Conservation (phyloP, 208 protist species). For the Sergeia podlipaevii region DNA sequence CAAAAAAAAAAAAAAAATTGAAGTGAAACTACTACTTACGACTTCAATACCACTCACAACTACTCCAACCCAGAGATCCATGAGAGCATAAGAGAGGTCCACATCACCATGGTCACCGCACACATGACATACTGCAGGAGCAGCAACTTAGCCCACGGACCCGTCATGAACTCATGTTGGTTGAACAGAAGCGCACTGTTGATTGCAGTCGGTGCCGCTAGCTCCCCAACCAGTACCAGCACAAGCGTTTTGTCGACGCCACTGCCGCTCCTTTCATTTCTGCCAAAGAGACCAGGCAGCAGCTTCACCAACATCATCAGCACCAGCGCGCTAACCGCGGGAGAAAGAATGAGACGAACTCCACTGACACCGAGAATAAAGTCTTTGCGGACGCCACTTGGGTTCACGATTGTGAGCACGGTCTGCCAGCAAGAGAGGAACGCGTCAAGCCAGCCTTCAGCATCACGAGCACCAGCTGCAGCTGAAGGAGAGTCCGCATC, state of each 20-base stretch:
- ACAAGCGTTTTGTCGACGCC: slow-evolving; percentile 23
- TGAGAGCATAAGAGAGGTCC: slow-evolving; percentile 20
- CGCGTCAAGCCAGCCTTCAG: not conserved
- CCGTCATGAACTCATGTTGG: slow-evolving; percentile 23
- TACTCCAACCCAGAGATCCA: too few species aligned
- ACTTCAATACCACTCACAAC: too few species aligned
- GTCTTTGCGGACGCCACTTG: not conserved
- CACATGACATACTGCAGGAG: slow-evolving; percentile 38
- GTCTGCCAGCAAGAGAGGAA: not conserved
- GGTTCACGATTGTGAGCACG: not conserved
- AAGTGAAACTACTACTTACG: too few species aligned
- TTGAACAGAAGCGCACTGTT: slow-evolving; percentile 40
- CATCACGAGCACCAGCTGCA: not conserved
- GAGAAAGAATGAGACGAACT: not conserved
- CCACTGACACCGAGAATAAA: not conserved
- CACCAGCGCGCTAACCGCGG: slow-evolving; percentile 2
- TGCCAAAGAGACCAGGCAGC: slow-evolving; percentile 18
- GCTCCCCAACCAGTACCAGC: slow-evolving; percentile 22
- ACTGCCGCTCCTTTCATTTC: not conserved
- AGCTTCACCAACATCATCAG: slow-evolving; percentile 5
- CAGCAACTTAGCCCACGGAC: slow-evolving; percentile 33
- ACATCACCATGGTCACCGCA: slow-evolving; percentile 22
- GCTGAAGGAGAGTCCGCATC: slow-evolving; percentile 1
- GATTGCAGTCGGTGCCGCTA: slow-evolving; percentile 29
- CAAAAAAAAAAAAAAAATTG: too few species aligned